Base-by-base conservation (phyloP, 495 filamentous ascomycete species). In the Lasiosphaeria ovina region DNA sequence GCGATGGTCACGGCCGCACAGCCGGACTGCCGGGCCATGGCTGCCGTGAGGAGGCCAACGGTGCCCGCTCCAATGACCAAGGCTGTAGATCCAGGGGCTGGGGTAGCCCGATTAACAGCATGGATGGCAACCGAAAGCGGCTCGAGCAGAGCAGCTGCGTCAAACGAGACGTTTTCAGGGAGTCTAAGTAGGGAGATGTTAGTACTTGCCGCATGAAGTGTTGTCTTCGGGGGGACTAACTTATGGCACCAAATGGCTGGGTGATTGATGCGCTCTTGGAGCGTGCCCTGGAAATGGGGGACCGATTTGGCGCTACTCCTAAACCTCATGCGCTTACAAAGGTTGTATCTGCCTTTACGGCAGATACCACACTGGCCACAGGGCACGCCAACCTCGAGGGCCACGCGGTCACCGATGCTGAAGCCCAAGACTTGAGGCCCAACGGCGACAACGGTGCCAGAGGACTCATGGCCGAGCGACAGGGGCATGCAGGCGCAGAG, bases 211-310 rank as follows among this genome's bases (percentile, higher is more conserved):
- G 8, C 11, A 35, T 5, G 14, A 31, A 44, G 45, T 71, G 55
- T 72, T 32, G 24, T 24, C 24, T 24, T 24, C 24, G 38, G 38
- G 35, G 51, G 42, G 24, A 71, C 79, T 65, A 72, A 87, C 85
- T 84, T 86, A 65, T 90, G 85, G 68, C 87, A 89, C 87, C 87
- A 91, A 40, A 72, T 76, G 9, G 90, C 91, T 0, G 91, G 91
- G 74, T 96, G 91, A 74, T 96, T 96, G 61, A 95, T 92, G 54
- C 83, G 81, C 62, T 92, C 89, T 76, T 95, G 93, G 36, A 97
- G 80, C n/a, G 92, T 96, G 31, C 92, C 92, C 74, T 95, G 91
- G 59, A 87, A 87, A 66, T 97, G 92, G 42, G 92, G 92, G 62
- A 86, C 87, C 44, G 81, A 81, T 72, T 94, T 96, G 51, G 91